Evolutionary conservation across 257 asterid genomes (phyloP), one percentile per base, ranked within the genome.

Genomic region (Plantago major): DNA sequence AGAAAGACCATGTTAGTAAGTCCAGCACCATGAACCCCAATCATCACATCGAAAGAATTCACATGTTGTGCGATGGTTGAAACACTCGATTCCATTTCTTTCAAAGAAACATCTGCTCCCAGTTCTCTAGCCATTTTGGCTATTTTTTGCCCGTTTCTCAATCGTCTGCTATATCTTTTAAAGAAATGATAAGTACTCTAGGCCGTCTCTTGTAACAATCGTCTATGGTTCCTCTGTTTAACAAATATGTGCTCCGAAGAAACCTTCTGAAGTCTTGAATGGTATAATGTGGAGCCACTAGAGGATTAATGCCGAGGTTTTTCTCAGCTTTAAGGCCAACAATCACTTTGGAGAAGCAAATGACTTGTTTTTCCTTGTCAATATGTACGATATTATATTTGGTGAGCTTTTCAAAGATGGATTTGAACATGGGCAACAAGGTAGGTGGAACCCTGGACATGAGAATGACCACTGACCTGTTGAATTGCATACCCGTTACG

Each of bases 21-120:
- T 1, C 89, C 90, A 3, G 96, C 95, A 26, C 96, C 95, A n/a
- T 88, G 96, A 4, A 85, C 83, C 9, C 95, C 94, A 50, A 81
- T 28, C 76, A 88, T 15, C 50, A 79, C 89, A 54, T 85, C 96
- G 38, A 81, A 67, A 8, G 81, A 60, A 62, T 88, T 85, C 64
- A 82, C 76, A 0, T 63, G 15, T 10, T 55, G 26, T 0, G 96
- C 77, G 1, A 62, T 62, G 0, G 7, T 9, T 6, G 55, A 4
- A 40, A 79, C 22, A 9, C 78, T 37, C 33, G 45, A 11, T 1
- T n/a, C 62, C 45, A 73, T 72, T 33, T 74, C 73, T 16, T 55
- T 53, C 19, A 76, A 28, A 3, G 63, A 73, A 2, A 75, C 82
- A 1, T 81, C 63, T 33, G 79, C 81, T 13, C 94, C 94, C 37